Evolutionary conservation across 2,329 filamentous ascomycete species (phyloP).

Genomic region (Curvularia hawaiiensis): DNA sequence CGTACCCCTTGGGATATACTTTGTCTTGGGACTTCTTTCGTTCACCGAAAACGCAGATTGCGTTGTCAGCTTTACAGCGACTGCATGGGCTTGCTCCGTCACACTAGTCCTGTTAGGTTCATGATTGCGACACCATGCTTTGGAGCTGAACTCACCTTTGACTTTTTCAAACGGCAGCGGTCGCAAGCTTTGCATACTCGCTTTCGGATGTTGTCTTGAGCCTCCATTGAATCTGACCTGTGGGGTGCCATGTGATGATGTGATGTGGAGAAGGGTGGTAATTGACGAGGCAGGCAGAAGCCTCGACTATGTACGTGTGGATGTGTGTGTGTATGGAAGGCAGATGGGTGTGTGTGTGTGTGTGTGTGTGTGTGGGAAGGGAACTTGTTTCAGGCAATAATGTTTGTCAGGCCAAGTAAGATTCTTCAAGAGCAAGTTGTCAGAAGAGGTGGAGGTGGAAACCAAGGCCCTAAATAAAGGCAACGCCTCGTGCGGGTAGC

Average conservation of each 20-base stretch:
- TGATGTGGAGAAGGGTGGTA: not conserved
- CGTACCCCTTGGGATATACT: slow-evolving; percentile 69
- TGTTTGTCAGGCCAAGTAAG: slow-evolving; percentile 11
- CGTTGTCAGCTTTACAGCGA: slow-evolving; percentile 67
- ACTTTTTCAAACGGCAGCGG: slow-evolving; percentile 69
- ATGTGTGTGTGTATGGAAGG: not conserved
- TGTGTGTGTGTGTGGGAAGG: slow-evolving; percentile 2
- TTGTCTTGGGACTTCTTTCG: slow-evolving; percentile 70
- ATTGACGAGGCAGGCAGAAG: not conserved
- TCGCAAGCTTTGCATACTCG: slow-evolving; percentile 71
- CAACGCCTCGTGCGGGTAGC: slow-evolving; percentile 37
- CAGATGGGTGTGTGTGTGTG: not conserved
- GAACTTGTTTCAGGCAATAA: slow-evolving; percentile 6
- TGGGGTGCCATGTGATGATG: slow-evolving; percentile 41
- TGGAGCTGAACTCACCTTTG: slow-evolving; percentile 56
- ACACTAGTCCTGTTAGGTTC: slow-evolving; percentile 51
- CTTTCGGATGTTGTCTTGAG: slow-evolving; percentile 60
- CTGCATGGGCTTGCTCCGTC: slow-evolving; percentile 66
- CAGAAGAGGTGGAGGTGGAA: slow-evolving; percentile 24
- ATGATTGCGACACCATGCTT: not conserved
- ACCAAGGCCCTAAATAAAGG: slow-evolving; percentile 36
- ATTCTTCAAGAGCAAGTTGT: slow-evolving; percentile 5
- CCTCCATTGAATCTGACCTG: slow-evolving; percentile 46
- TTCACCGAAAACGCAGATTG: slow-evolving; percentile 69
- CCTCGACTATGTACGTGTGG: not conserved